Evolutionary conservation across 148 eudicot species (phyloP).

Genomic region (Vaccinium macrocarpon): DNA sequence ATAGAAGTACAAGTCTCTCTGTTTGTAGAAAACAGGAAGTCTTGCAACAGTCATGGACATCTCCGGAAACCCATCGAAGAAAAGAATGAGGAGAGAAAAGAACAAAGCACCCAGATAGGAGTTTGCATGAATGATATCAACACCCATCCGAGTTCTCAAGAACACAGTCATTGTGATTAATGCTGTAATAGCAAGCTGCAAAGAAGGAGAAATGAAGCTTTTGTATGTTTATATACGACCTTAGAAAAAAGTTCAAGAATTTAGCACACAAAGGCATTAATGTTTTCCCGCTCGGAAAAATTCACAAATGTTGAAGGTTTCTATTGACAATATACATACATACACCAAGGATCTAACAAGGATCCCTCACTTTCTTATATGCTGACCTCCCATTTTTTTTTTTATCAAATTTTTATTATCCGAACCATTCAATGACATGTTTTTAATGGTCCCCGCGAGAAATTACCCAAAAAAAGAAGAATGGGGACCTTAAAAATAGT

Average conservation of each 20-base stretch:
- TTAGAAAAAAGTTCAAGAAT: neutral
- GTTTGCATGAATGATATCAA: conserved; percentile 58
- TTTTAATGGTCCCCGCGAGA: too few species aligned
- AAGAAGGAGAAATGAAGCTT: conserved; percentile 6
- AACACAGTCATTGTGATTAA: conserved; percentile 63
- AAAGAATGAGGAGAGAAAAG: conserved; percentile 47
- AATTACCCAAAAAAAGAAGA: too few species aligned
- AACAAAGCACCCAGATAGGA: conserved; percentile 69
- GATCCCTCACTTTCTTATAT: too few species aligned
- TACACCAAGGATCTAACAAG: too few species aligned
- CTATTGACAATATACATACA: neutral
- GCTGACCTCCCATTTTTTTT: too few species aligned
- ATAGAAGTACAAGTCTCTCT: conserved; percentile 69
- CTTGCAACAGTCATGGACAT: conserved; percentile 59
- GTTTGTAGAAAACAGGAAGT: conserved; percentile 73
- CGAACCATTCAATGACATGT: too few species aligned
- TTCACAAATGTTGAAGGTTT: neutral
- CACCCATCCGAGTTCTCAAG: conserved; percentile 54
- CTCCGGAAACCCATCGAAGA: conserved; percentile 70
- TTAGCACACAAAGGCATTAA: neutral
- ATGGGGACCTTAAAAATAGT: too few species aligned
- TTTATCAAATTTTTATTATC: too few species aligned
- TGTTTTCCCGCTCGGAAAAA: too few species aligned
- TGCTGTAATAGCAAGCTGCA: conserved; percentile 62
- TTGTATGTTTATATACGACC: neutral